phyloP scores from a whole-genome alignment of 1,284 basidiomycete species.

The Trametes pubescens region DNA sequence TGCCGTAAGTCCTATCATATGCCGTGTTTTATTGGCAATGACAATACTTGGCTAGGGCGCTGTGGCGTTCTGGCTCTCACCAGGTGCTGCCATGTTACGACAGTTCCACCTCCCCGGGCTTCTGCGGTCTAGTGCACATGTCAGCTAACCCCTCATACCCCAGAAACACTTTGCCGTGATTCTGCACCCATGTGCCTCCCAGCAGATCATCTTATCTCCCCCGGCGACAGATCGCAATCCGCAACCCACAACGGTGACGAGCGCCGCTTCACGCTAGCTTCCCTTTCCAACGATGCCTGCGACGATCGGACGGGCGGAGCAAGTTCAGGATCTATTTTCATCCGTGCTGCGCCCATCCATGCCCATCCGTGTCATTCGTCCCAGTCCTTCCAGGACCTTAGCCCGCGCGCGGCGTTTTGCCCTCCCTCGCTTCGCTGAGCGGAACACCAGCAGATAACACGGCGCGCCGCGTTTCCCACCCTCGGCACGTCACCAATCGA shows the following conservation, averaged over 20 bases:
- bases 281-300: constrained; percentile 3
- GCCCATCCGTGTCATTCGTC: no score
- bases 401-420: background rate
- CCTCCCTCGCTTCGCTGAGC: background rate
- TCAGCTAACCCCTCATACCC: background rate
- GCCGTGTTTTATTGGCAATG: background rate
- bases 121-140: constrained; percentile 9
- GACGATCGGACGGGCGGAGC: constrained; percentile 13
- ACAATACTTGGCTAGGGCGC: background rate
- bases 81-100: constrained; percentile 13
- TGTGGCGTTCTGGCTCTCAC: constrained; percentile 9
- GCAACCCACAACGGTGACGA: background rate
- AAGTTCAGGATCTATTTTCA: constrained; percentile 3
- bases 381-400: no score
- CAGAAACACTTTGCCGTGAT: background rate
- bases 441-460: background rate
- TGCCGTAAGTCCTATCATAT: constrained; percentile 22
- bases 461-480: constrained; percentile 3
- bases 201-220: background rate
- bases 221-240: constrained; percentile 1
- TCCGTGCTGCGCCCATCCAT: background rate
- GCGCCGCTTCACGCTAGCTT: background rate
- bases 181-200: background rate
- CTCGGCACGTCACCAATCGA: background rate
- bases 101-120: background rate